These are phyloP conservation scores for Schrenkiella parvula DNA, from an alignment of 345 rosid species.

Conservation along the genomic window DNA sequence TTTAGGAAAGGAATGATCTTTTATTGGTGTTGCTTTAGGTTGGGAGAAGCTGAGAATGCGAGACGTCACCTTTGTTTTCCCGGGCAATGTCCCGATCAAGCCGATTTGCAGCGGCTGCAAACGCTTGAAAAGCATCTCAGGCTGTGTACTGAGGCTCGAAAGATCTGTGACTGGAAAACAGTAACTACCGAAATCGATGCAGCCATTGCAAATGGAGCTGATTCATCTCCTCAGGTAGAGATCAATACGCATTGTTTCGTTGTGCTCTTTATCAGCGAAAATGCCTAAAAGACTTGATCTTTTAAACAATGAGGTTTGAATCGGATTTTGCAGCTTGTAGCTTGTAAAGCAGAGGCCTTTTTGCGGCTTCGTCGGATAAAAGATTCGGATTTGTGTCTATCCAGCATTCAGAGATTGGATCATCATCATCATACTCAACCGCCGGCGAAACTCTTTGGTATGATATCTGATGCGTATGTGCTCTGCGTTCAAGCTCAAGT, in stretches of 20 bases:
- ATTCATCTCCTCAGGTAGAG: slow-evolving; percentile 79
- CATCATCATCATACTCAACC: slow-evolving; percentile 18
- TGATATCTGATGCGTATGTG: slow-evolving; percentile 66
- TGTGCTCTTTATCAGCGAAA: background rate
- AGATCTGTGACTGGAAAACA: slow-evolving; percentile 71
- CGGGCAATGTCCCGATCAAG: slow-evolving; percentile 62
- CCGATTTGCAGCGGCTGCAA: slow-evolving; percentile 68
- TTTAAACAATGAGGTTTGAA: background rate
- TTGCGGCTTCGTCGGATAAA: slow-evolving; percentile 72
- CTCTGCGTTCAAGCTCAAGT: slow-evolving; percentile 75
- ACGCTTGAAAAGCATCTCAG: slow-evolving; percentile 71
- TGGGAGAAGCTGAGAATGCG: slow-evolving; percentile 76
- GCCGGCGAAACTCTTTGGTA: slow-evolving; percentile 49
- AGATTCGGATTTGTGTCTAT: slow-evolving; percentile 63
- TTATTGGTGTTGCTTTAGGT: slow-evolving; percentile 38
- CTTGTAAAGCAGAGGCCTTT: slow-evolving; percentile 86
- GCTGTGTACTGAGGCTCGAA: slow-evolving; percentile 68
- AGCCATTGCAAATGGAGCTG: slow-evolving; percentile 70
- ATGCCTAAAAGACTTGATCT: background rate
- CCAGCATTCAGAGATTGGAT: slow-evolving; percentile 42
- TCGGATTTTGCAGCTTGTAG: slow-evolving; percentile 55
- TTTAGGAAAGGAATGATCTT: background rate
- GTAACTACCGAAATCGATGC: slow-evolving; percentile 62
- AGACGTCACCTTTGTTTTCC: slow-evolving; percentile 51
- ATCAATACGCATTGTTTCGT: background rate